Base-by-base conservation (phyloP, 1,284 basidiomycete species). In the Trametes hirsuta region DNA sequence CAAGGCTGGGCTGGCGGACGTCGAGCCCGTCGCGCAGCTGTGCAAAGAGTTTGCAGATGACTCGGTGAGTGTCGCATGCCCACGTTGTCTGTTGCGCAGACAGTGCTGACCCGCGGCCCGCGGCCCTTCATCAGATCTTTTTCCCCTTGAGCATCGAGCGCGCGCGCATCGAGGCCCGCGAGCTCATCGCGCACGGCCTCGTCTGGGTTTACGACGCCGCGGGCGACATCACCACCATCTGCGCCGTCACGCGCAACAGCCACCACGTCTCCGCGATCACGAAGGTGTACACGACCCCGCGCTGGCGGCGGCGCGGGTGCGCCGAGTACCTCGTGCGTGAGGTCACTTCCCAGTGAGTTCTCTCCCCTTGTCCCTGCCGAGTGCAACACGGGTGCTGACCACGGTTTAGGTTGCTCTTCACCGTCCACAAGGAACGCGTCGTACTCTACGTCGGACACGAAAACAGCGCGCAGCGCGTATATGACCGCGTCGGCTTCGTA, bases 21-120 rank as follows among this genome's bases (percentile, higher is more conserved):
- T 76, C 14, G 67, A 75, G 9, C 62, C 68, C 11, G 77, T 79
- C 51, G 77, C 76, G 34, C 71, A 70, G 58, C 74, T 81, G 11
- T 82, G 80, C 69, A 76, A 80, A 62, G 79, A 80, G 65, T 83
- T 83, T 63, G 77, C 79, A 30, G 75, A 78, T 64, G 75, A 78
- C 59, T 76, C 80, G 47, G 80, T 82, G 62, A 59, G 76, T 72
- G 46, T 25, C 53, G 41, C 52, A 42, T 10, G 14, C 34, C 52
- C 52, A 39, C 45, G 53, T 21, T 15, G 40, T 37, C 49, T 47
- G 56, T 44, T 18, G 18, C 58, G 25, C 42, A 24, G 12, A 35
- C 18, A 40, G 24, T 14, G 50, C 49, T 56, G 30, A 59, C 48
- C 47, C 46, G 42, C 37, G 62, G 58, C 55, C 52, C 25, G 55